Base-by-base conservation (phyloP, 148 eudicot species). In the Suaeda aralocaspica region DNA sequence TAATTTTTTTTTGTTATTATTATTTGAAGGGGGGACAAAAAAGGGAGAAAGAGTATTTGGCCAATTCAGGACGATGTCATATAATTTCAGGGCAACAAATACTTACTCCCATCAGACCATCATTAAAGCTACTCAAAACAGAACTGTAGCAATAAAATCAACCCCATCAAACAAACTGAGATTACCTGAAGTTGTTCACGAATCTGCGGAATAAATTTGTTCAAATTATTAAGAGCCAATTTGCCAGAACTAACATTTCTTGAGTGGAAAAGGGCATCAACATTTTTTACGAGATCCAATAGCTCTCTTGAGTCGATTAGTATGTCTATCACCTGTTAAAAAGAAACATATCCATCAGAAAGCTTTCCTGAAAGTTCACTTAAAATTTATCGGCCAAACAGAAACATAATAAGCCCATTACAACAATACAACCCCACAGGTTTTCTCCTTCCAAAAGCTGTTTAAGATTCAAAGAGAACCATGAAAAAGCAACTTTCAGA, bases 141-240 rank as follows among this genome's bases (percentile, higher is more conserved):
- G 7, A 1, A 66, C 49, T 5, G 41, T 29, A 4, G 31, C n/a
- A 39, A 36, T 5, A 6, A 55, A 55, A 55, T 19, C 29, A 46
- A 44, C 5, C 34, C 19, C 46, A 56, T 18, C 24, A 45, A 49
- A 67, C n/a, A 30, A 71, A 64, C 1, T 24, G 34, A 49, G 57
- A 22, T 53, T 81, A 93, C 98, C 98, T 88, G 87, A 75, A 93
- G 68, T 59, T 93, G 89, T 66, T 88, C 95, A 65, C 82, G 87
- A 30, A 93, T 86, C 51, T 84, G 78, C 57, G 96, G 90, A 68
- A 90, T 83, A 76, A 79, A 84, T 74, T 83, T 85, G 71, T 77
- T 75, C 77, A 92, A 74, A 50, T 63, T 78, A 67, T 76, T 82
- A 50, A 84, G 86, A 49, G 48, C 46, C 28, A 88, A 69, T 76